Evolutionary conservation across 75 land plant species (phyloP), one percentile per base, ranked within the genome.

Genomic region (Picea glauca): DNA sequence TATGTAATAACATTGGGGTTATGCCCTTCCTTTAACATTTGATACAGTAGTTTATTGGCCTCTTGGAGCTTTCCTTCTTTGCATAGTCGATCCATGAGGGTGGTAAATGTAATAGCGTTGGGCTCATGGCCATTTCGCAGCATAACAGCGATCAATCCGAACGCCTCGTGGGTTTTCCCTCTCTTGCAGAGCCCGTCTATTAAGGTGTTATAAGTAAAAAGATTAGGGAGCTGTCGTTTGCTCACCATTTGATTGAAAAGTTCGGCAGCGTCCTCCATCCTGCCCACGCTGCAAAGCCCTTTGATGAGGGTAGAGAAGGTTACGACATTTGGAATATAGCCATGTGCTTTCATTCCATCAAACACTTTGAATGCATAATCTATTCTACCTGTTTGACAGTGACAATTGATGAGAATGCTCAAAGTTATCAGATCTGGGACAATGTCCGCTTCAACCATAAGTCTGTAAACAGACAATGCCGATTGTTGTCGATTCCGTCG

Each of bases 291-390:
- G 31, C 82, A 80, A 3, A 79, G 70, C 2, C 79, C 81, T 33
- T 77, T 72, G 40, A 86, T 77, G 17, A 86, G 58, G n/a, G 85
- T 79, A 70, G 76, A 79, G 79, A 33, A 87, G 5, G 80, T 81
- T 57, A 81, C 33, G 21, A 73, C 75, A 58, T 68, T 80, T 3
- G 88, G 88, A 18, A 33, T 4, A 18, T 18, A 76, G 17, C n/a
- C 31, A 31, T 57, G 21, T 9, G 60, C 38, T 6, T 2, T 2
- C 58, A 84, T 77, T 76, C 77, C 77, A 1, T 62, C 75, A 60
- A 84, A 78, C 50, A 79, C 21, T 17, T 59, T 9, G 43, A 23
- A 30, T 3, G 79, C 82, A 15, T 59, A 65, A 30, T 72, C 40
- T 17, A 38, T 18, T 40, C 66, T 75, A 31, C 64, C 58, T 23